Conservation (phyloP, 2,329 filamentous ascomycete species). For the Emmonsia crescens region DNA sequence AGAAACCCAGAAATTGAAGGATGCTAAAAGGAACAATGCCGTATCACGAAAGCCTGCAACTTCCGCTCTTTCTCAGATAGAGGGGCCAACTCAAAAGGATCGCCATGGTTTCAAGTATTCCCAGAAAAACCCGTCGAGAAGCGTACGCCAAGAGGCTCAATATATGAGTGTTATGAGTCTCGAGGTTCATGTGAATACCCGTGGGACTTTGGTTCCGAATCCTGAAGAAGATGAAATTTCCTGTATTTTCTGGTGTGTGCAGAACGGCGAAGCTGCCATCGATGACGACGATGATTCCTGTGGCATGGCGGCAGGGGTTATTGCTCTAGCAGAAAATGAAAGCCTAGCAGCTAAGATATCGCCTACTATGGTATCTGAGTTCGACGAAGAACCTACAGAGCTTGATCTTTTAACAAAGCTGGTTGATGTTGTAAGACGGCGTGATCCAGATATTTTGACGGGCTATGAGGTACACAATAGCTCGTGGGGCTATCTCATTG, state of each 20-base stretch:
- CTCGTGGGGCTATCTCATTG: constrained; percentile 93
- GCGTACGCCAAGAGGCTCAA: constrained; percentile 70
- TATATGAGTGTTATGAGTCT: constrained; percentile 97
- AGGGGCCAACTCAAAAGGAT: constrained; percentile 74
- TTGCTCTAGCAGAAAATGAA: constrained; percentile 57
- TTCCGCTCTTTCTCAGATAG: constrained; percentile 63
- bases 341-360: constrained; percentile 50
- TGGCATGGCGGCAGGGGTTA: constrained; percentile 54
- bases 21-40: constrained; percentile 6
- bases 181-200: constrained; percentile 82
- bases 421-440: constrained; percentile 69
- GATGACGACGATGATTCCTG: constrained; percentile 32
- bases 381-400: constrained; percentile 67
- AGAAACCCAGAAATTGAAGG: constrained; percentile 19
- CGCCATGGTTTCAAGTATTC: constrained; percentile 78
- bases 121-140: constrained; percentile 62
- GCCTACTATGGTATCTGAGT: constrained; percentile 50
- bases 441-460: constrained; percentile 86
- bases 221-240: constrained; percentile 82
- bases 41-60: constrained; percentile 15
- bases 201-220: constrained; percentile 70
- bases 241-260: constrained; percentile 82
- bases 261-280: constrained; percentile 56
- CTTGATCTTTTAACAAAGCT: constrained; percentile 76
- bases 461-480: constrained; percentile 89